phyloP scores from a whole-genome alignment of 805 yeast species.

The Wickerhamia fluorescens region DNA sequence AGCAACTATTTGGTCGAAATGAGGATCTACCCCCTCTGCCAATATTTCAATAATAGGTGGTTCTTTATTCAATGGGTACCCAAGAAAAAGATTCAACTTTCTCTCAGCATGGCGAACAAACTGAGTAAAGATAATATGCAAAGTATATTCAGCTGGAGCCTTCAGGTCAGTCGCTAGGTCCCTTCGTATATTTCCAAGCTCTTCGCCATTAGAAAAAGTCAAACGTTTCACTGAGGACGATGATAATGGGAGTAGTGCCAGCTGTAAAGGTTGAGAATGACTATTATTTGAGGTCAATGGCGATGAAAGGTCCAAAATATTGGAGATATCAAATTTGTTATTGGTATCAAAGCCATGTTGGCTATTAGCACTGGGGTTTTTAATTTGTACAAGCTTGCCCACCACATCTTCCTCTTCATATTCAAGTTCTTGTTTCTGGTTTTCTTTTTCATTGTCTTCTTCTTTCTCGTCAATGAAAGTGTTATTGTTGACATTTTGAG shows the following conservation, averaged over 20 bases:
- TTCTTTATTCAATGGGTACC: conserved; percentile 58
- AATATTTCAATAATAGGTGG: conserved; percentile 74
- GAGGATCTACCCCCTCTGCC: conserved; percentile 80
- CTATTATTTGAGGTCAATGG: too few species aligned
- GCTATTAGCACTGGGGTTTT: too few species aligned
- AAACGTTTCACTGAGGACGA: conserved; percentile 17
- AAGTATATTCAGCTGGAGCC: conserved; percentile 81
- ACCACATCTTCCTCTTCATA: too few species aligned
- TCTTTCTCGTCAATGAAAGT: too few species aligned
- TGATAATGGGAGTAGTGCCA: conserved; percentile 26
- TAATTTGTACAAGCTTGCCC: too few species aligned
- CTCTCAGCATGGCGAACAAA: conserved; percentile 92
- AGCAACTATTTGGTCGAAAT: conserved; percentile 77
- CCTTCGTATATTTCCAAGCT: conserved; percentile 24
- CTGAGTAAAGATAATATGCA: conserved; percentile 91
- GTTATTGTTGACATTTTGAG: too few species aligned
- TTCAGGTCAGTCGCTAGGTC: conserved; percentile 50
- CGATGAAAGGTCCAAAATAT: too few species aligned
- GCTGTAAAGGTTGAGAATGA: conserved; percentile 28
- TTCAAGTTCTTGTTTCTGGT: too few species aligned
- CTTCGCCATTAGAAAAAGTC: conserved; percentile 27
- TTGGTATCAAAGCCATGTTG: too few species aligned
- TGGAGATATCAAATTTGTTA: too few species aligned
- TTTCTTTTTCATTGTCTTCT: too few species aligned
- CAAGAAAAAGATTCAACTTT: conserved; percentile 67